Base-by-base conservation (phyloP, 331 rosid genomes). In the Erythrophleum ivorense region DNA sequence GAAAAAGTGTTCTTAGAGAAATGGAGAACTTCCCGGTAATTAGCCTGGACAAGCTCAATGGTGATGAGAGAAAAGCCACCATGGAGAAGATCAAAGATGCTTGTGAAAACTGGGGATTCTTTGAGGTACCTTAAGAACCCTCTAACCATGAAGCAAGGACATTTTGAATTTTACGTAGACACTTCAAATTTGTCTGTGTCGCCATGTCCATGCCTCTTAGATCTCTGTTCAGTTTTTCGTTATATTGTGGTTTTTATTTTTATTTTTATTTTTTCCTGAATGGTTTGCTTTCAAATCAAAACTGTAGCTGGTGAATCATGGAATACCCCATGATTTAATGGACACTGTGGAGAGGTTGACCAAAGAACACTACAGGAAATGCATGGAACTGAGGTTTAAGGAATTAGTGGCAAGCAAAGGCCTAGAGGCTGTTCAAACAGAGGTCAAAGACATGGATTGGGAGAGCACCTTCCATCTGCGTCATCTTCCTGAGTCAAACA, bases 81-180 rank as follows among this genome's bases (percentile, higher is more conserved):
- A 83, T 92, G 97, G 97, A 83, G 58, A 87, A 82, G 78, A 90
- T 94, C 81, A 93, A 89, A 36, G 95, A 94, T 71, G 97, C 98
- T 40, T 94, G 98, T 86, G 94, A 92, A 71, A 92, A 91, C 82
- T 92, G 97, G 98, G 97, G 98, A 45, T 94, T 94, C 95, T 92
- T 94, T 83, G 98, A 94, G 97, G 98, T 94, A 82, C 73, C 24
- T 50, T 16, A 72, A 53, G 10, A 70, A 70, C 40, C 40, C 40
- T 2, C 40, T 36, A 36, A 36, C 29, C 29, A 24, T 24, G 29
- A 24, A 24, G 29, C 29, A 24, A 24, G 29, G 29, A 24, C 29
- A 24, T 24, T 24, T 24, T 24, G 29, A 24, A 24, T 24, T 24
- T 24, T 24, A 24, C 1, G 29, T 24, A 24, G 29, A 24, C 29